Evolutionary conservation across 257 asterid genomes (phyloP).

Genomic region (Ligustrum vulgare): DNA sequence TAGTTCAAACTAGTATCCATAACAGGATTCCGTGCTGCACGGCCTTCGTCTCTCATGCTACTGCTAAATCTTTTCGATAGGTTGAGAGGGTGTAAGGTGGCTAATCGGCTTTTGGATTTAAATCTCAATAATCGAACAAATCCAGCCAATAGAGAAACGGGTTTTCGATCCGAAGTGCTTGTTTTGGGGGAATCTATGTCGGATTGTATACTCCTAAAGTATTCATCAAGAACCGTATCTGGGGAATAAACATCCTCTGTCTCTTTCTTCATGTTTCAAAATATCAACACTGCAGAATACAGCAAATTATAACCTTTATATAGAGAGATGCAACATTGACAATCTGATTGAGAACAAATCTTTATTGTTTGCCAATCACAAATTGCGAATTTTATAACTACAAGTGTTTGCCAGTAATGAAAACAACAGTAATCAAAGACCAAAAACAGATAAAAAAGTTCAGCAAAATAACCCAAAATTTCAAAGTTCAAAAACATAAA

Average conservation of each 20-base stretch:
- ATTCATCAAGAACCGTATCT: constrained; percentile 48
- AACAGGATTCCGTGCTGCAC: constrained; percentile 16
- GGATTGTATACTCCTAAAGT: constrained; percentile 36
- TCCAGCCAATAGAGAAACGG: constrained; percentile 36
- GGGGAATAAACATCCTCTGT: constrained; percentile 39
- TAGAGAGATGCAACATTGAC: neutral
- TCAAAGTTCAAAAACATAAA: neutral
- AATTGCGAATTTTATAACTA: neutral
- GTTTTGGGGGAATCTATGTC: constrained; percentile 44
- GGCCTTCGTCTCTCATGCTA: constrained; percentile 34
- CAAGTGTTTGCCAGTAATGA: neutral
- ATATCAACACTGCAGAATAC: neutral
- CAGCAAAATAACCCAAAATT: neutral
- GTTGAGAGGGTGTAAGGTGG: constrained; percentile 35
- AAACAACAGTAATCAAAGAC: neutral
- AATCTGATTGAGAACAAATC: neutral
- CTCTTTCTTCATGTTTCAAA: constrained; percentile 35
- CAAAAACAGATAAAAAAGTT: neutral
- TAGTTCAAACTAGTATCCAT: constrained; percentile 29
- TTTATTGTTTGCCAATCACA: neutral
- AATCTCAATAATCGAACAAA: constrained; percentile 33
- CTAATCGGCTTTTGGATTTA: constrained; percentile 31
- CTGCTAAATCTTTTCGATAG: constrained; percentile 36
- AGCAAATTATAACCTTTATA: neutral
- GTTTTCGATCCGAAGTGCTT: constrained; percentile 39